Evolutionary conservation across 805 yeast genomes (phyloP).

Genomic region (Candida saitoana): DNA sequence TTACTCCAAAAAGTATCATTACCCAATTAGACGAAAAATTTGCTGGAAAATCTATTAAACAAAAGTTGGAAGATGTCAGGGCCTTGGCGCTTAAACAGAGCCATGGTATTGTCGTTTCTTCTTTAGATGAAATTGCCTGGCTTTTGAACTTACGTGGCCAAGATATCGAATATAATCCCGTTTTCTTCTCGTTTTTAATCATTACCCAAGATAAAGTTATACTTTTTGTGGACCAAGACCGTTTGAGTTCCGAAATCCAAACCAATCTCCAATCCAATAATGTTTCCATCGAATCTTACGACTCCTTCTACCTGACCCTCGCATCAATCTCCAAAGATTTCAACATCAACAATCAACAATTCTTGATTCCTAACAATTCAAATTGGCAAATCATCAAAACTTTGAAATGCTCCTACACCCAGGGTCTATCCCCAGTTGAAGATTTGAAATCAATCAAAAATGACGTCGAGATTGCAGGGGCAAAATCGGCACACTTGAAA

Average conservation of each 20-base stretch:
- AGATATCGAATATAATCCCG: conserved; percentile 54
- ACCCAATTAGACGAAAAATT: conserved; percentile 47
- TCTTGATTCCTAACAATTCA: conserved; percentile 28
- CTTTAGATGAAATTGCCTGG: conserved; percentile 91
- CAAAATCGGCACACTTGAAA: conserved; percentile 49
- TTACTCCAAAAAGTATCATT: conserved; percentile 46
- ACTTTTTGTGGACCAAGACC: conserved; percentile 41
- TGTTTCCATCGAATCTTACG: conserved; percentile 37
- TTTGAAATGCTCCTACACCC: conserved; percentile 27
- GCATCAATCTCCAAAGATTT: conserved; percentile 35
- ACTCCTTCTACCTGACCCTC: conserved; percentile 43
- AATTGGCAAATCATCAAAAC: conserved; percentile 40
- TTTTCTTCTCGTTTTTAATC: conserved; percentile 43
- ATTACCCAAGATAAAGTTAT: conserved; percentile 27
- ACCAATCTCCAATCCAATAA: conserved; percentile 21
- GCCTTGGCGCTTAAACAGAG: conserved; percentile 22
- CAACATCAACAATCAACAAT: conserved; percentile 23
- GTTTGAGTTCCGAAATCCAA: conserved; percentile 31
- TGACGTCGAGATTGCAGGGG: conserved; percentile 46
- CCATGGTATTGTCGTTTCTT: conserved; percentile 34
- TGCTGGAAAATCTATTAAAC: conserved; percentile 60
- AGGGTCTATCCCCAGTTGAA: conserved; percentile 40
- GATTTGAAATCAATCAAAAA: conserved; percentile 52
- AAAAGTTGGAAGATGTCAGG: conserved; percentile 53
- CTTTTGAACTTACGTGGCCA: conserved; percentile 52